Evolutionary conservation across 2,329 filamentous ascomycete genomes (phyloP), one percentile per base, ranked within the genome.

Genomic region (Cercospora nicotianae): DNA sequence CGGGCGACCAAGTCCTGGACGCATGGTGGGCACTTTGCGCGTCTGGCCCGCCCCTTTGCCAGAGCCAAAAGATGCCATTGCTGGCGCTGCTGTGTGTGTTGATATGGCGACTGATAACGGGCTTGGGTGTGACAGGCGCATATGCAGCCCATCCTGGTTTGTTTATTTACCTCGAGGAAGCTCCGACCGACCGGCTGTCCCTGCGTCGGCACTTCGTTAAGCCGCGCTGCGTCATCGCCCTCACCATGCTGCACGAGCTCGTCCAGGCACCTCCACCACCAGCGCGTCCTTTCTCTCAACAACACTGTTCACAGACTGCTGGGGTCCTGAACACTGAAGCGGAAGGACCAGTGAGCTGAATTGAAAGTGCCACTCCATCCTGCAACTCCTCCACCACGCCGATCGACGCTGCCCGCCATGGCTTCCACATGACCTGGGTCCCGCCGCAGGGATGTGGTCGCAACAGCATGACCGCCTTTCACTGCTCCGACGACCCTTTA

Each of bases 1-100:
- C 6, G 76, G 77, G 26, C 85, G 83, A 26, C 87, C 85, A 39
- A 84, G 85, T 71, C 85, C 82, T 45, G 84, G 85, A 70, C 86
- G 82, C 78, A 87, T 86, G 64, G 81, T 75, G 16, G 75, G 72
- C 63, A 75, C 71, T 70, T 73, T 73, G 51, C 72, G 72, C 51
- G 70, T 69, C 36, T 70, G 69, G 64, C 70, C 66, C 30, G 67
- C 55, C 55, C 66, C 67, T 66, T 68, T 57, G 51, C 62, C 62
- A 20, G 51, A 36, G 31, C 62, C 62, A 64, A 31, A 59, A 30
- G 62, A 58, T 58, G 62, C 62, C 62, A 59, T 59, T 28, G 39
- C 42, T 36, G 28, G 63, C 57, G 26, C 42, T 33, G 36, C 36
- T 23, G 61, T 39, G 48, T 36, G 42, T 30, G 13, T 63, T 39